Percentiles rank a stretch among this genome's conserved stretches.
Conservation (phyloP, 140 eudicot species). For the Bidens hawaiensis region DNA sequence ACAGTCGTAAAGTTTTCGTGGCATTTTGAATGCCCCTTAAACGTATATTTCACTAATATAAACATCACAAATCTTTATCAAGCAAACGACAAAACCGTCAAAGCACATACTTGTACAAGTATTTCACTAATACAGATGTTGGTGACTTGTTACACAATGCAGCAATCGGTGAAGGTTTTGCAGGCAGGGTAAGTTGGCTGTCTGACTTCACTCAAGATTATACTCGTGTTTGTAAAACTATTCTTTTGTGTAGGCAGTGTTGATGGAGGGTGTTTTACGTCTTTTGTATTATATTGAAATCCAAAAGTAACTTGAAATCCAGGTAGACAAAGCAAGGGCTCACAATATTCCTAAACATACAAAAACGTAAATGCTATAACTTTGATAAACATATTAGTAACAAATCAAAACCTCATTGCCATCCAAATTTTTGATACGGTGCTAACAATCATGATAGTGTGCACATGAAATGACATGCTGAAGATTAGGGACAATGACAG, state of each 20-base stretch:
- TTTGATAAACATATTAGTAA: no score
- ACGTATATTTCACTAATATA: background rate
- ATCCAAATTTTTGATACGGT: no score
- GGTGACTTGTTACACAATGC: constrained; percentile 47
- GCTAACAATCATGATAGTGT: no score
- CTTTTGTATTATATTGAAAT: no score
- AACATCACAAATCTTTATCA: background rate
- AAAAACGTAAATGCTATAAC: no score
- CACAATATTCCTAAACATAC: no score
- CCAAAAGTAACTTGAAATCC: no score
- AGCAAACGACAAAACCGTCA: background rate
- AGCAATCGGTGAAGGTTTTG: constrained; percentile 30
- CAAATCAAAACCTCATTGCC: no score
- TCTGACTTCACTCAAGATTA: constrained; percentile 44
- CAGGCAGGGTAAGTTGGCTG: constrained; percentile 27
- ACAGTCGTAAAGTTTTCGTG: constrained; percentile 76
- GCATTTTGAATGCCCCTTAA: constrained; percentile 81
- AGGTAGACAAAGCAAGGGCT: no score
- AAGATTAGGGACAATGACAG: no score
- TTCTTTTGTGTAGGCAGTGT: constrained; percentile 49
- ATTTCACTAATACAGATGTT: constrained; percentile 55
- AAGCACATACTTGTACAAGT: constrained; percentile 65
- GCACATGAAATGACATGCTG: no score
- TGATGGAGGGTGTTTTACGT: constrained; percentile 30
- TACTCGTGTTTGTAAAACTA: constrained; percentile 35